Percentiles rank a stretch among this genome's conserved stretches.
phyloP scores from a whole-genome alignment of 352 stramenopile species.

The Phytophthora foliorum region DNA sequence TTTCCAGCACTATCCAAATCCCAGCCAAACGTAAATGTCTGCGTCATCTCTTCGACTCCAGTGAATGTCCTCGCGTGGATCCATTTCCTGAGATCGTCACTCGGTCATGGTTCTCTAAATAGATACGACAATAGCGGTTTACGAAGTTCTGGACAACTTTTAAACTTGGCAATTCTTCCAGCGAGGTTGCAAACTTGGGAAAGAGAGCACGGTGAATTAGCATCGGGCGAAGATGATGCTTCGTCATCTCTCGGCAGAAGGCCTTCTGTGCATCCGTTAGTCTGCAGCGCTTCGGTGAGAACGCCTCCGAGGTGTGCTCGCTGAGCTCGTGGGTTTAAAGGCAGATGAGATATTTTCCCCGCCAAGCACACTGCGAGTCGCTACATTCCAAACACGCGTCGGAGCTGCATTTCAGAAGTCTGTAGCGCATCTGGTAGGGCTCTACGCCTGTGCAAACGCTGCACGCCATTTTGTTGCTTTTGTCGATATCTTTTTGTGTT shows the following conservation, averaged over 20 bases:
- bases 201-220: constrained; percentile 2
- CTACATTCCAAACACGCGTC: too few relatives aligned
- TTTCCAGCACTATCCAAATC: background rate
- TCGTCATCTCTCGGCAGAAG: constrained; percentile 12
- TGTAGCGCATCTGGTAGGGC: too few relatives aligned
- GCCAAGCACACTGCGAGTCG: too few relatives aligned
- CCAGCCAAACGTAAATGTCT: constrained; percentile 16
- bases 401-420: too few relatives aligned
- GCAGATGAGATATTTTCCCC: too few relatives aligned
- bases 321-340: too few relatives aligned
- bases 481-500: too few relatives aligned
- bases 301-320: too few relatives aligned
- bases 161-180: background rate
- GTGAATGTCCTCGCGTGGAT: background rate
- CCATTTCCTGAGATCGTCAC: constrained; percentile 6
- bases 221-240: constrained; percentile 6
- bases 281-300: too few relatives aligned
- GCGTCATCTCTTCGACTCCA: too few relatives aligned
- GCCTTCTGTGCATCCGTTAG: constrained; percentile 10
- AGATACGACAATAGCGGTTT: constrained; percentile 2
- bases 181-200: background rate
- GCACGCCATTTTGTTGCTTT: too few relatives aligned
- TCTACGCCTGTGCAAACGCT: too few relatives aligned
- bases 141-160: constrained; percentile 12
- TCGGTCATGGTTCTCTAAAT: constrained; percentile 11